Evolutionary conservation across 768 basidiomycete genomes (phyloP).

Genomic region (Serendipita sp.): DNA sequence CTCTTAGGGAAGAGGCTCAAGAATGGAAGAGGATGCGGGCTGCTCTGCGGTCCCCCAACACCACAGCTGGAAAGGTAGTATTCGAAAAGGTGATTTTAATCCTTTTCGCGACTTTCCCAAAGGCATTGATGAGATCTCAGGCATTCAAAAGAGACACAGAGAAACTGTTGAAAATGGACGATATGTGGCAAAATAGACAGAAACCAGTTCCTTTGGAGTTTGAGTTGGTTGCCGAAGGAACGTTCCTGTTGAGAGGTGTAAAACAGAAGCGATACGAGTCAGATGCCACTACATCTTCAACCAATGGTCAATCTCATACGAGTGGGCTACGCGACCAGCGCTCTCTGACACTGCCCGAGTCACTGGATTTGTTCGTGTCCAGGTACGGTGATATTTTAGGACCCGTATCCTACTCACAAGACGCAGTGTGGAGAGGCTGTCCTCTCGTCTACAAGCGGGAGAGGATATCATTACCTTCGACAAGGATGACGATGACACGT

Average conservation of each 20-base stretch:
- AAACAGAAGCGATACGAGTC: slow-evolving; percentile 10
- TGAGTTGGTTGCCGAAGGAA: slow-evolving; percentile 49
- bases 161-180: slow-evolving; percentile 79
- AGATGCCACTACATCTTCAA: slow-evolving; percentile 9
- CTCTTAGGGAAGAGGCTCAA: slow-evolving; percentile 72
- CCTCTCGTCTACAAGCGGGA: slow-evolving; percentile 44
- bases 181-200: slow-evolving; percentile 92
- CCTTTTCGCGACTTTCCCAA: neutral
- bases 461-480: slow-evolving; percentile 75
- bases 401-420: slow-evolving; percentile 2
- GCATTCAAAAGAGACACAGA: slow-evolving; percentile 79
- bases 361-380: slow-evolving; percentile 62
- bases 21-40: slow-evolving; percentile 72
- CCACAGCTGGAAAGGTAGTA: slow-evolving; percentile 44
- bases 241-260: slow-evolving; percentile 30
- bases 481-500: slow-evolving; percentile 93
- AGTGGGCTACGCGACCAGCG: slow-evolving; percentile 65
- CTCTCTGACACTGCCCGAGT: slow-evolving; percentile 60
- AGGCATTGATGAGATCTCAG: slow-evolving; percentile 23
- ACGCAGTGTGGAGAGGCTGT: slow-evolving; percentile 60
- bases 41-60: slow-evolving; percentile 34
- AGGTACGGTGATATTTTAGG: slow-evolving; percentile 34
- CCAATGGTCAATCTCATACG: slow-evolving; percentile 6
- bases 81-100: slow-evolving; percentile 59
- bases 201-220: slow-evolving; percentile 75